Percentiles rank a stretch among this genome's conserved stretches.
Conservation (phyloP, 1,284 basidiomycete species). For the Pseudozyma tsukubaensis region DNA sequence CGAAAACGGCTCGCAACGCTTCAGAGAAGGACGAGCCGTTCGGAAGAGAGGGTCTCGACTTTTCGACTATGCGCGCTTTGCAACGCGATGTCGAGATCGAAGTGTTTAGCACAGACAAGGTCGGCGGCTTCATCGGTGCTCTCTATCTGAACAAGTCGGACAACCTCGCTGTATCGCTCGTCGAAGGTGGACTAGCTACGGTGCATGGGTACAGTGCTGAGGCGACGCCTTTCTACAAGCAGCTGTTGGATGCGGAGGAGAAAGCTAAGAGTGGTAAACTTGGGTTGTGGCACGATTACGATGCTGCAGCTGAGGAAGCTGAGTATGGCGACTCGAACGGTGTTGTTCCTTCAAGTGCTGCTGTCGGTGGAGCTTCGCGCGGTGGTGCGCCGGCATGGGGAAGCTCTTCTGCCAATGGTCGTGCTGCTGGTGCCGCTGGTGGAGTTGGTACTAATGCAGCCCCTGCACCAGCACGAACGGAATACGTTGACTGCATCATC, state of each 20-base stretch:
- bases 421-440: slow-evolving; percentile 9
- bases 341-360: slow-evolving; percentile 11
- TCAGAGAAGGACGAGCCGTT: slow-evolving; percentile 90
- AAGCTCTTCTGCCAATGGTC: slow-evolving; percentile 16
- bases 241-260: slow-evolving; percentile 83
- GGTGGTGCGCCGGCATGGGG: slow-evolving; percentile 30
- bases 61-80: slow-evolving; percentile 82
- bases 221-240: slow-evolving; percentile 79
- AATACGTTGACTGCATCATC: slow-evolving; percentile 91
- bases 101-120: slow-evolving; percentile 89
- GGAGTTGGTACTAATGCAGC: slow-evolving; percentile 9
- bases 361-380: slow-evolving; percentile 3
- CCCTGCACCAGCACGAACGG: slow-evolving; percentile 71
- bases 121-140: slow-evolving; percentile 92
- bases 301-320: slow-evolving; percentile 41
- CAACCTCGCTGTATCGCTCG: slow-evolving; percentile 84
- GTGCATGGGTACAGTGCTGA: slow-evolving; percentile 91
- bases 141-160: slow-evolving; percentile 79
- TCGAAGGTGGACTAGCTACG: slow-evolving; percentile 82
- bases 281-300: slow-evolving; percentile 76
- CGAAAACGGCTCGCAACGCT: slow-evolving; percentile 72
- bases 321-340: slow-evolving; percentile 17
- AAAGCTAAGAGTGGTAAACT: slow-evolving; percentile 77
- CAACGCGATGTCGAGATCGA: slow-evolving; percentile 95
- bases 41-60: slow-evolving; percentile 84